Conservation (phyloP, 768 basidiomycete genomes). For the Pleurotus djamor region DNA sequence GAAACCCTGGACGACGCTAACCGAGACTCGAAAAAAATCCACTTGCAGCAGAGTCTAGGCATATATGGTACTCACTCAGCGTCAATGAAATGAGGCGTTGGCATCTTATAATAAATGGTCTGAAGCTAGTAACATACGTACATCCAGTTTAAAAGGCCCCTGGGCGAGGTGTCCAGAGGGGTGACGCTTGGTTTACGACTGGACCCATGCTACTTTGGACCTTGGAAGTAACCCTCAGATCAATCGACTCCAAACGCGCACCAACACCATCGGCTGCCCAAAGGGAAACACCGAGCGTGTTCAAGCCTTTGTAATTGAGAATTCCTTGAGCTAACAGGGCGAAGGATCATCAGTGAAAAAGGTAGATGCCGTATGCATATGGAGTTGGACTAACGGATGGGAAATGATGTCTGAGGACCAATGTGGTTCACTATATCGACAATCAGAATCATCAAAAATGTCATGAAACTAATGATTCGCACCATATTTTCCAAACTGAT, state of each 20-base stretch:
- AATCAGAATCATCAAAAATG: background rate
- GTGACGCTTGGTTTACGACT: conserved; percentile 30
- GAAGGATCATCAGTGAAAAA: background rate
- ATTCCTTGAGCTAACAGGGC: conserved; percentile 41
- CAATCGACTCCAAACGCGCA: conserved; percentile 36
- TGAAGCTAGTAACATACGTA: background rate
- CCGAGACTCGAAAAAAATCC: too few species aligned
- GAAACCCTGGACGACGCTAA: too few species aligned
- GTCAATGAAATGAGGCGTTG: too few species aligned
- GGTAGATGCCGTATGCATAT: background rate
- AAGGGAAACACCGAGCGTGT: conserved; percentile 46
- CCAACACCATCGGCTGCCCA: conserved; percentile 41
- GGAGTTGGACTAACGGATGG: conserved; percentile 32
- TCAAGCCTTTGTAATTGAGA: conserved; percentile 42
- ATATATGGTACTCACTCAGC: too few species aligned
- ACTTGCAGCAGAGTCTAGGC: too few species aligned
- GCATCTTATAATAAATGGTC: too few species aligned
- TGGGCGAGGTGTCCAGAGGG: conserved; percentile 27
- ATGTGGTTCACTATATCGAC: conserved; percentile 33
- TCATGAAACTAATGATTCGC: conserved; percentile 9
- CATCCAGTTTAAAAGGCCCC: conserved; percentile 24
- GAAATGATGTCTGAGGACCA: conserved; percentile 39
- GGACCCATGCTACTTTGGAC: conserved; percentile 32
- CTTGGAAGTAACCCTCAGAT: conserved; percentile 32
- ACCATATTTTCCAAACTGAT: conserved; percentile 44